These are phyloP conservation scores for Magnolia officinalis DNA, from an alignment of 164 flowering plant species.

Conservation along the genomic window DNA sequence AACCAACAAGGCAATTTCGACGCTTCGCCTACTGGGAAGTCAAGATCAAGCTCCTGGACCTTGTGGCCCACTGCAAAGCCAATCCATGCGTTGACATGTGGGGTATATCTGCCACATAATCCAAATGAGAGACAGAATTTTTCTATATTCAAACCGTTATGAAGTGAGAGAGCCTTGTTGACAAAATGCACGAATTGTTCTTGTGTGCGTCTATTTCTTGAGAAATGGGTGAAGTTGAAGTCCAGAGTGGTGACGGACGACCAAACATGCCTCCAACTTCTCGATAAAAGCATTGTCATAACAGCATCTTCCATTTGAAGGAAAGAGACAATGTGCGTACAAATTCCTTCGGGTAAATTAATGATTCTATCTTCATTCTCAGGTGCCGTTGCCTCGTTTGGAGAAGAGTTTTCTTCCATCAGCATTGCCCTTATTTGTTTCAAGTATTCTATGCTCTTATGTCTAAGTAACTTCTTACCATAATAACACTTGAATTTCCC, in stretches of 20 bases:
- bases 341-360: not conserved
- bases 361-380: constrained; percentile 4
- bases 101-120: not conserved
- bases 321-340: constrained; percentile 9
- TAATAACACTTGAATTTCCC: no score
- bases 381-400: no score
- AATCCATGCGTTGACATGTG: not conserved
- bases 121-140: constrained; percentile 1
- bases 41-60: constrained; percentile 5
- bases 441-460: no score
- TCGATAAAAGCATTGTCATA: constrained; percentile 7
- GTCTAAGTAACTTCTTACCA: no score
- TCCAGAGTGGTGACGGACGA: not conserved
- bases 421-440: no score
- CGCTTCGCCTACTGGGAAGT: not conserved
- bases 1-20: not conserved
- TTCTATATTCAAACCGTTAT: not conserved
- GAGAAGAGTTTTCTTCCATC: no score
- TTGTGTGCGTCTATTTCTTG: not conserved
- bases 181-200: constrained; percentile 5
- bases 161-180: not conserved
- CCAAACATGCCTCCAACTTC: constrained; percentile 4
- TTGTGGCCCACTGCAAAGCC: not conserved
- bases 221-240: constrained; percentile 1
- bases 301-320: constrained; percentile 6